These are phyloP conservation scores for Trichoderma erinaceum DNA, from an alignment of 495 filamentous ascomycete species.

Conservation along the genomic window DNA sequence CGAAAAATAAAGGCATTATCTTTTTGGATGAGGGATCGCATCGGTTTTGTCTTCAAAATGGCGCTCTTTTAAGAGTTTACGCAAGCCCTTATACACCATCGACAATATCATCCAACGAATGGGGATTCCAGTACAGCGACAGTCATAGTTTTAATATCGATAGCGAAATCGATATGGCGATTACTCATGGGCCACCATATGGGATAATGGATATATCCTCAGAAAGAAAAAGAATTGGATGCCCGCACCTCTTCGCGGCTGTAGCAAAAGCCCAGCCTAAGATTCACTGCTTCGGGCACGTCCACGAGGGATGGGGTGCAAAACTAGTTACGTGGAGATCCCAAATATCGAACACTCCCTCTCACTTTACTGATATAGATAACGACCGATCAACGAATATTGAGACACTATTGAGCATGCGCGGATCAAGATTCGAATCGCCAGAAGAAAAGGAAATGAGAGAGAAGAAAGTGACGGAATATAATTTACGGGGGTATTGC, in stretches of 20 bases:
- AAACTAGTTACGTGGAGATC: conserved; percentile 50
- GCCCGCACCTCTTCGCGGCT: conserved; percentile 50
- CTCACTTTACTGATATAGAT: conserved; percentile 33
- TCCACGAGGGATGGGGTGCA: conserved; percentile 71
- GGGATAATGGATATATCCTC: conserved; percentile 48
- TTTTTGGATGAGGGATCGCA: conserved; percentile 64
- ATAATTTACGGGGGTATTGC: neutral
- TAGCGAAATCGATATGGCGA: conserved; percentile 53
- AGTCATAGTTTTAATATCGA: conserved; percentile 47
- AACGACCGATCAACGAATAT: conserved; percentile 34
- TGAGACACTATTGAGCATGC: conserved; percentile 20
- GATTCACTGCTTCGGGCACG: conserved; percentile 69
- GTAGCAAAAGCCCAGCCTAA: conserved; percentile 47
- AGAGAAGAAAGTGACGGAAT: neutral
- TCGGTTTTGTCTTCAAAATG: conserved; percentile 49
- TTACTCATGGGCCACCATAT: conserved; percentile 69
- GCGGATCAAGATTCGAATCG: neutral
- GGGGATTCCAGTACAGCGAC: conserved; percentile 58
- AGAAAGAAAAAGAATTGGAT: conserved; percentile 43
- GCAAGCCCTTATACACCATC: conserved; percentile 64
- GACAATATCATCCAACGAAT: conserved; percentile 35
- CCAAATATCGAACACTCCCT: conserved; percentile 28
- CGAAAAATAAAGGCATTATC: conserved; percentile 45
- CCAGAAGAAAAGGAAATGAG: neutral
- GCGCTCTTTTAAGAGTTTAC: conserved; percentile 58